Conservation (phyloP, 2,329 filamentous ascomycete species). For the Knufia petricola region DNA sequence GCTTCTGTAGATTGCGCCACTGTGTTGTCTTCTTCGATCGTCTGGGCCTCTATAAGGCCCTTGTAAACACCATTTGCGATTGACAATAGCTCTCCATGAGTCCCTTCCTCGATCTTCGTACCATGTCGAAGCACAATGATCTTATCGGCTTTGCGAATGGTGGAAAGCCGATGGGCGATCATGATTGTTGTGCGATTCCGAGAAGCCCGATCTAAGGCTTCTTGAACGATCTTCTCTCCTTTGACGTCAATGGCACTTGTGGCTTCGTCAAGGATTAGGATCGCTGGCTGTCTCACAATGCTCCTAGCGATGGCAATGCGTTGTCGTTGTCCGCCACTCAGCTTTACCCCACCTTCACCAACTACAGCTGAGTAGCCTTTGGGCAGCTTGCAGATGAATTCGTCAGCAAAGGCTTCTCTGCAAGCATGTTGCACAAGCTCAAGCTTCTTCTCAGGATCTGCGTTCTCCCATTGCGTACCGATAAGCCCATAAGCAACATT, state of each 20-base stretch:
- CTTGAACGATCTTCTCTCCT: slow-evolving; percentile 46
- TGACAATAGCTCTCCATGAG: slow-evolving; percentile 60
- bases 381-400: slow-evolving; percentile 57
- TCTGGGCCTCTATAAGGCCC: slow-evolving; percentile 19
- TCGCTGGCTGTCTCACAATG: slow-evolving; percentile 55
- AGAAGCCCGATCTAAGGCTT: slow-evolving; percentile 46
- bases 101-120: slow-evolving; percentile 61
- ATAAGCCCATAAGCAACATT: slow-evolving; percentile 50
- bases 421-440: slow-evolving; percentile 53
- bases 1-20: slow-evolving; percentile 18
- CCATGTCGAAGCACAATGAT: slow-evolving; percentile 70
- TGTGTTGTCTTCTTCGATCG: slow-evolving; percentile 18
- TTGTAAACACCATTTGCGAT: slow-evolving; percentile 53
- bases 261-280: slow-evolving; percentile 67
- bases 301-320: slow-evolving; percentile 66
- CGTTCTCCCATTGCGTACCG: slow-evolving; percentile 34
- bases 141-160: slow-evolving; percentile 64
- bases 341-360: slow-evolving; percentile 65
- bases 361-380: slow-evolving; percentile 61
- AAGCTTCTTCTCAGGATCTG: slow-evolving; percentile 28
- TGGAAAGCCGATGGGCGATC: slow-evolving; percentile 65
- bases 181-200: slow-evolving; percentile 62
- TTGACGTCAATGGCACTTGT: slow-evolving; percentile 56
- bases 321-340: slow-evolving; percentile 80
- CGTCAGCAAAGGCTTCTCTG: slow-evolving; percentile 57